A percentile compares a stretch with the other conserved stretches of the same genome.
Conservation (phyloP, 805 yeast species). For the Saccharomycopsis vini region DNA sequence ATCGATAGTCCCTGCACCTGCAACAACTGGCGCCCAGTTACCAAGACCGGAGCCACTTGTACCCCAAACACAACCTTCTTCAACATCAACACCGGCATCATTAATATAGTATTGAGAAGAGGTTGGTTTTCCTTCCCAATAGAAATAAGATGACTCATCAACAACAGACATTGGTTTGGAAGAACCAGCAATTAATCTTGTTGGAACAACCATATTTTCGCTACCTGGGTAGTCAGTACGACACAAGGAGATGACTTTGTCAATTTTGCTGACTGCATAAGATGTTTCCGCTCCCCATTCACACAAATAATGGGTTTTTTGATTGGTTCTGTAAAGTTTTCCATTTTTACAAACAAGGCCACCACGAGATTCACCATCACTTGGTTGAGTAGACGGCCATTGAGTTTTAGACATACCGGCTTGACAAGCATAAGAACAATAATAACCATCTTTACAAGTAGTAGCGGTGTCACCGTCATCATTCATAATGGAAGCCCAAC, state of each 20-base stretch:
- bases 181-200: slow-evolving; percentile 63
- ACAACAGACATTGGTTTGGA: slow-evolving; percentile 67
- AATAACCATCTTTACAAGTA: slow-evolving; percentile 77
- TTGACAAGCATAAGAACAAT: slow-evolving; percentile 97
- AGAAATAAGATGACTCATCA: slow-evolving; percentile 65
- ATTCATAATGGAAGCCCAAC: slow-evolving; percentile 66
- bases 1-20: slow-evolving; percentile 64
- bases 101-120: slow-evolving; percentile 96
- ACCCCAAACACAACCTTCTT: slow-evolving; percentile 96
- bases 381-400: slow-evolving; percentile 87
- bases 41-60: slow-evolving; percentile 69
- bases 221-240: slow-evolving; percentile 99
- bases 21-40: slow-evolving; percentile 85
- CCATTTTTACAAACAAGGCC: slow-evolving; percentile 84
- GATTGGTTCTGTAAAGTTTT: slow-evolving; percentile 72
- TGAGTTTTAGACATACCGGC: slow-evolving; percentile 99
- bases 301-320: slow-evolving; percentile 61
- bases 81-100: slow-evolving; percentile 85
- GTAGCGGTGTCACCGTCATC: slow-evolving; percentile 52
- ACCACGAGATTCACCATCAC: slow-evolving; percentile 86
- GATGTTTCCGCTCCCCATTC: slow-evolving; percentile 65
- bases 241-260: slow-evolving; percentile 75
- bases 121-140: slow-evolving; percentile 73
- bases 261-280: slow-evolving; percentile 45
- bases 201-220: slow-evolving; percentile 96